phyloP scores from a whole-genome alignment of 495 filamentous ascomycete genomes.

The Trichoderma virens region DNA sequence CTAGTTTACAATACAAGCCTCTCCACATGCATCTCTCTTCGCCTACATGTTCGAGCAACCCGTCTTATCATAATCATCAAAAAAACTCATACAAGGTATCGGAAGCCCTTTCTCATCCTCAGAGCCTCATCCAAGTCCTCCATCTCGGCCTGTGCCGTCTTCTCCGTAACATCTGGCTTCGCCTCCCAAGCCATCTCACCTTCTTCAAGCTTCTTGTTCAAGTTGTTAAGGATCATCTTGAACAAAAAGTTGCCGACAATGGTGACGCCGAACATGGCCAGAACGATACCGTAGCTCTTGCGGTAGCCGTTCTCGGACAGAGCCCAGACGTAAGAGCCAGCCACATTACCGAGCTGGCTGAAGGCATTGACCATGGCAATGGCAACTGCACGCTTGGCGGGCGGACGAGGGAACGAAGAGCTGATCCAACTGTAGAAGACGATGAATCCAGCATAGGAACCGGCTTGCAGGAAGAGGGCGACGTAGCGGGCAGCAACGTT shows the following conservation, averaged over 20 bases:
- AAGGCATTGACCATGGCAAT: constrained; percentile 76
- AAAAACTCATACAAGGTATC: constrained; percentile 22
- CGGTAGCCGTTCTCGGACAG: constrained; percentile 30
- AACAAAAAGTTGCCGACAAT: constrained; percentile 37
- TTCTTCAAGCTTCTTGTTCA: constrained; percentile 62
- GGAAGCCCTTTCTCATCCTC: constrained; percentile 20
- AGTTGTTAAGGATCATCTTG: constrained; percentile 49
- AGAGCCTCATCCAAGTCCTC: constrained; percentile 18
- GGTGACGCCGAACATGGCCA: constrained; percentile 60
- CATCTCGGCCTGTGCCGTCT: constrained; percentile 17
- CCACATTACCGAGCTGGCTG: constrained; percentile 63
- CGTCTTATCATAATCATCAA: background rate
- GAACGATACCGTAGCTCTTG: constrained; percentile 41
- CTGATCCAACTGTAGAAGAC: constrained; percentile 72
- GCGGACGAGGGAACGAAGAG: constrained; percentile 74
- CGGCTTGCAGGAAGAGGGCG: constrained; percentile 63
- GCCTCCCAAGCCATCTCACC: constrained; percentile 24
- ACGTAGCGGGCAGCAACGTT: constrained; percentile 62
- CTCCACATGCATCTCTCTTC: background rate
- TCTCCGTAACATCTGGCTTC: constrained; percentile 18
- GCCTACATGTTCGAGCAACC: too few relatives aligned
- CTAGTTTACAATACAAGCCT: background rate
- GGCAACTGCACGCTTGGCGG: constrained; percentile 74
- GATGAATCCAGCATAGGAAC: constrained; percentile 57
- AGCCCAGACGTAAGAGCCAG: constrained; percentile 68